These are phyloP conservation scores for Isochrysis galbana DNA, from an alignment of 78 protist genomes.

Conservation along the genomic window DNA sequence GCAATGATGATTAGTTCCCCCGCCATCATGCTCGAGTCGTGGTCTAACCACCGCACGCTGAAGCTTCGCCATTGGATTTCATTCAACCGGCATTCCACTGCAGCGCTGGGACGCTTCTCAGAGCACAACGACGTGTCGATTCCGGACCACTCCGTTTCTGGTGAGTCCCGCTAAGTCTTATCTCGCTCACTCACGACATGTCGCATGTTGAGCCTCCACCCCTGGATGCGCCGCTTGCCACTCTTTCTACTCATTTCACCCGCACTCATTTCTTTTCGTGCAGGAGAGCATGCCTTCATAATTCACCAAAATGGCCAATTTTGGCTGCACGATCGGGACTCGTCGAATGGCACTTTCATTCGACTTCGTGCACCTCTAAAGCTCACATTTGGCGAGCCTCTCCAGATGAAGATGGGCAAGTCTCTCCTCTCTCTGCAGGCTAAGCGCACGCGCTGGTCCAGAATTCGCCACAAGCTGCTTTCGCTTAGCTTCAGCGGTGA, in stretches of 20 bases:
- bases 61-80: not conserved
- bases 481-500: not conserved
- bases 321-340: constrained; percentile 8
- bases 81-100: not conserved
- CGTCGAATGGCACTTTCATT: constrained; percentile 24
- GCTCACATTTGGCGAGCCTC: not conserved
- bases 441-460: constrained; percentile 21
- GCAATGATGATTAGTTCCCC: not conserved
- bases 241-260: too few species aligned
- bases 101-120: not conserved
- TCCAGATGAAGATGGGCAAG: constrained; percentile 19
- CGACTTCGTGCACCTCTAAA: not conserved
- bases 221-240: too few species aligned
- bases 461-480: not conserved
- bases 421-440: not conserved
- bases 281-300: not conserved
- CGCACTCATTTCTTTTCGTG: too few species aligned
- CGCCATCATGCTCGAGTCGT: constrained; percentile 12
- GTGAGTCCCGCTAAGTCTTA: not conserved
- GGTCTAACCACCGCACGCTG: not conserved
- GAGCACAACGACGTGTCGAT: constrained; percentile 13
- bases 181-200: too few species aligned
- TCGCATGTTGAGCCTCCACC: too few species aligned
- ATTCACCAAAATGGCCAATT: not conserved
- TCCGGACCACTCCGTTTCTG: constrained; percentile 24